These are phyloP conservation scores for Metarhizium guizhouense DNA, from an alignment of 2,329 filamentous ascomycete species.

Conservation along the genomic window DNA sequence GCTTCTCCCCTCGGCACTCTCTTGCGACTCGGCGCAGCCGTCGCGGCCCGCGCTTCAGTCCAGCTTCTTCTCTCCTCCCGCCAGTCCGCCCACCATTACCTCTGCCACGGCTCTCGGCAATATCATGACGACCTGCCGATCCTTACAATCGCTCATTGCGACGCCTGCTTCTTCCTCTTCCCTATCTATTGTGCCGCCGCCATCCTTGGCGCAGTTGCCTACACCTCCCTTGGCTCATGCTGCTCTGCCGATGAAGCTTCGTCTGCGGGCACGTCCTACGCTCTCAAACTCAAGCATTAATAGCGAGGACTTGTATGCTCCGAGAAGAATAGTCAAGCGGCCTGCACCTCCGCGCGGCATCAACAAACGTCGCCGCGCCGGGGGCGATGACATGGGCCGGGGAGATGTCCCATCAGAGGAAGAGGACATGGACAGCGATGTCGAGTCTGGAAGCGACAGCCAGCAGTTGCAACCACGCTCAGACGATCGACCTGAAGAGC, in stretches of 20 bases:
- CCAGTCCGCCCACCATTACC: slow-evolving; percentile 41
- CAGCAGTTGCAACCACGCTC: slow-evolving; percentile 11
- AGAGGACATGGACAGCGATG: slow-evolving; percentile 26
- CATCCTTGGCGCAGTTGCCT: slow-evolving; percentile 31
- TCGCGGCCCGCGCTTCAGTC: slow-evolving; percentile 34
- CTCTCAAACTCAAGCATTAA: slow-evolving; percentile 13
- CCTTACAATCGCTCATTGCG: slow-evolving; percentile 49
- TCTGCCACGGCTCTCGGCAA: slow-evolving; percentile 40
- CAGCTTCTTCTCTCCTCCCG: slow-evolving; percentile 50
- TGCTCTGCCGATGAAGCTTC: slow-evolving; percentile 43
- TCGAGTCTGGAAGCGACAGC: slow-evolving; percentile 18
- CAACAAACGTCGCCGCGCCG: slow-evolving; percentile 44
- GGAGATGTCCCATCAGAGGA: slow-evolving; percentile 22
- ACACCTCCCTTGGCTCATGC: slow-evolving; percentile 48
- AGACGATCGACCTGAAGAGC: slow-evolving; percentile 10
- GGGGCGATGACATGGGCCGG: slow-evolving; percentile 37
- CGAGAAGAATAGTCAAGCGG: slow-evolving; percentile 45
- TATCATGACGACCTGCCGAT: slow-evolving; percentile 51
- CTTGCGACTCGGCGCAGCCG: slow-evolving; percentile 46
- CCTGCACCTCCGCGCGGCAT: slow-evolving; percentile 32
- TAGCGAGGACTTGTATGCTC: slow-evolving; percentile 22
- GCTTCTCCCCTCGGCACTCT: slow-evolving; percentile 50
- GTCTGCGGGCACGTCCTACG: slow-evolving; percentile 38
- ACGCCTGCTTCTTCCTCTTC: slow-evolving; percentile 19
- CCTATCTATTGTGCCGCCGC: slow-evolving; percentile 21